Conservation (phyloP, 2,329 filamentous ascomycete species). For the Aspergillus quadrilineatus region DNA sequence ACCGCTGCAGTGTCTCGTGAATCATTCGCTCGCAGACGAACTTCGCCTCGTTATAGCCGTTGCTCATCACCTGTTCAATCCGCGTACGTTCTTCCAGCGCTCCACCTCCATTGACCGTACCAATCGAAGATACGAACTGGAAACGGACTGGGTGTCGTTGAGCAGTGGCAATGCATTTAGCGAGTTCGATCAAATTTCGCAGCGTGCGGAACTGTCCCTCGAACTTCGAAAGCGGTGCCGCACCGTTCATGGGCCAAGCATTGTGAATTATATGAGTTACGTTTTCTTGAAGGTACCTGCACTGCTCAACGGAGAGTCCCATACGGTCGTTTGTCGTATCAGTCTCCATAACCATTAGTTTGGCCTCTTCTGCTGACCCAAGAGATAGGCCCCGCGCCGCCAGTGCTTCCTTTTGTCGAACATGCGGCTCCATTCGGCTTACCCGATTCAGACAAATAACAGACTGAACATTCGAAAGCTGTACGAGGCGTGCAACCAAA, state of each 20-base stretch:
- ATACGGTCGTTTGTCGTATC: slow-evolving; percentile 51
- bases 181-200: slow-evolving; percentile 51
- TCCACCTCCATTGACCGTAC: slow-evolving; percentile 33
- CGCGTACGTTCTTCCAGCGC: slow-evolving; percentile 48
- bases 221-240: slow-evolving; percentile 19
- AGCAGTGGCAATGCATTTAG: slow-evolving; percentile 30
- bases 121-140: slow-evolving; percentile 46
- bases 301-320: slow-evolving; percentile 46
- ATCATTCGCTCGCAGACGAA: slow-evolving; percentile 53
- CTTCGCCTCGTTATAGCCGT: slow-evolving; percentile 57
- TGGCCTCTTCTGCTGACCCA: slow-evolving; percentile 24
- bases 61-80: slow-evolving; percentile 44
- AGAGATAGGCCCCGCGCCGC: slow-evolving; percentile 26
- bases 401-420: slow-evolving; percentile 39
- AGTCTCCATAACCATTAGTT: slow-evolving; percentile 49
- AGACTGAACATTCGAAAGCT: slow-evolving; percentile 27
- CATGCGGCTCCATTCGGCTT: slow-evolving; percentile 24
- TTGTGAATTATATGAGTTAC: slow-evolving; percentile 50
- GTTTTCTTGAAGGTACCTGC: slow-evolving; percentile 35
- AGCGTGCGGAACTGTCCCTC: slow-evolving; percentile 44
- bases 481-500: slow-evolving; percentile 39
- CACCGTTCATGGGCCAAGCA: slow-evolving; percentile 31
- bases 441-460: slow-evolving; percentile 52
- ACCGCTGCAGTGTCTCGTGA: slow-evolving; percentile 46
- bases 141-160: slow-evolving; percentile 26